A percentile compares a stretch with the other conserved stretches of the same genome.
Conservation (phyloP, 176 grass and related monocot species). For the Oryza meyeriana region DNA sequence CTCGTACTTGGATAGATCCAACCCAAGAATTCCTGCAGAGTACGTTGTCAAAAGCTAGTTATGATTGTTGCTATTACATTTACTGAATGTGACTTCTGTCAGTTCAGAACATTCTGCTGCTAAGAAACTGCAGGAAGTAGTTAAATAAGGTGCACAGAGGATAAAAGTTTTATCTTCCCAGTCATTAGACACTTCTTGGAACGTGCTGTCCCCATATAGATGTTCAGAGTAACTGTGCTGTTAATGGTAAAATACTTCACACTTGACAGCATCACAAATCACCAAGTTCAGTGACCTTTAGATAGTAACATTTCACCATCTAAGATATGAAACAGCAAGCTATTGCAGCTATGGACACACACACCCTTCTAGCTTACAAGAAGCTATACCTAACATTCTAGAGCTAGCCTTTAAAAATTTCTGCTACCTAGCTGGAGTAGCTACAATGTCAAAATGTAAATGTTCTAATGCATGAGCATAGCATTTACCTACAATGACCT, state of each 20-base stretch:
- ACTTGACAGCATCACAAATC: neutral
- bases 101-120: conserved; percentile 54
- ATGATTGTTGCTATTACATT: conserved; percentile 48
- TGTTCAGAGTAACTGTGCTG: neutral
- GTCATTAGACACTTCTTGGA: conserved; percentile 27
- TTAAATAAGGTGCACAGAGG: conserved; percentile 37
- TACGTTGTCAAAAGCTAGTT: conserved; percentile 37
- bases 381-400: conserved; percentile 14
- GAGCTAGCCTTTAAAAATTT: conserved; percentile 1
- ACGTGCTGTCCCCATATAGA: neutral
- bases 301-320: neutral
- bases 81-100: conserved; percentile 52
- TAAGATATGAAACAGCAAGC: conserved; percentile 1
- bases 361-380: conserved; percentile 11
- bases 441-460: conserved; percentile 20
- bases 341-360: neutral
- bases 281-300: neutral
- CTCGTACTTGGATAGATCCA: conserved; percentile 45
- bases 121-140: conserved; percentile 9
- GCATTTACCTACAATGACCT: conserved; percentile 22
- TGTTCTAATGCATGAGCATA: neutral
- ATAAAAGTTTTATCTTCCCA: conserved; percentile 28
- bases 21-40: conserved; percentile 18
- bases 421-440: neutral
- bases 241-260: conserved; percentile 5